Conservation (phyloP, 495 filamentous ascomycete species). For the Recurvomyces mirabilis region DNA sequence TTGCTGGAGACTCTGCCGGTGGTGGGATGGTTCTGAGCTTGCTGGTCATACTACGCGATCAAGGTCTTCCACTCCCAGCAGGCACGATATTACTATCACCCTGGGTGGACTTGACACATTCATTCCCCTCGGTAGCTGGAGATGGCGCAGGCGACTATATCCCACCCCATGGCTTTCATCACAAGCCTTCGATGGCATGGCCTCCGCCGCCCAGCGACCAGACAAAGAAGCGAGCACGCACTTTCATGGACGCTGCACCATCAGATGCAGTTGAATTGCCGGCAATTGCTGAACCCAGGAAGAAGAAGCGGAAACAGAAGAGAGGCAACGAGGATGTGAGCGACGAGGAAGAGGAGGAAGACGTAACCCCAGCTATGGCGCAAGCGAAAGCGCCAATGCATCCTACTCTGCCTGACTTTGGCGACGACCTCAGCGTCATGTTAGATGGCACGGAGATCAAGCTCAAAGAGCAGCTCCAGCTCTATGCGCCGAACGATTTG, state of each 20-base stretch:
- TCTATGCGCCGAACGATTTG: conserved; percentile 84
- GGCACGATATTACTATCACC: conserved; percentile 84
- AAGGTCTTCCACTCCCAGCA: conserved; percentile 68
- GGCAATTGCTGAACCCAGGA: conserved; percentile 1
- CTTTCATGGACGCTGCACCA: background rate
- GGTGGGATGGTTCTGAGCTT: conserved; percentile 75
- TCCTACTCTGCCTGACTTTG: conserved; percentile 5
- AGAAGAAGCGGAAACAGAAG: conserved; percentile 11
- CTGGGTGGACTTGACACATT: conserved; percentile 90
- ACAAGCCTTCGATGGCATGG: conserved; percentile 75
- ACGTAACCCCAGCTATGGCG: background rate
- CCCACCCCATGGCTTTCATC: conserved; percentile 71
- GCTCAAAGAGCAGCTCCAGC: conserved; percentile 87
- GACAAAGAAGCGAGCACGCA: conserved; percentile 20
- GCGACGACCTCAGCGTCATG: conserved; percentile 42
- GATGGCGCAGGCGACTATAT: conserved; percentile 76
- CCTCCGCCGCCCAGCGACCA: conserved; percentile 81
- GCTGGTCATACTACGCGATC: conserved; percentile 71
- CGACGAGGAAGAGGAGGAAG: background rate
- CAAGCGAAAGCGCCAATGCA: background rate
- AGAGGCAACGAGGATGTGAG: conserved; percentile 11
- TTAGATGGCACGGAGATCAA: conserved; percentile 59
- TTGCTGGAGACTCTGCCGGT: conserved; percentile 85
- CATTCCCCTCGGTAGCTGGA: conserved; percentile 73
- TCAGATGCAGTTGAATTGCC: conserved; percentile 17